These are phyloP conservation scores for Stephania cephalantha DNA, from an alignment of 164 flowering plant genomes.

Conservation along the genomic window DNA sequence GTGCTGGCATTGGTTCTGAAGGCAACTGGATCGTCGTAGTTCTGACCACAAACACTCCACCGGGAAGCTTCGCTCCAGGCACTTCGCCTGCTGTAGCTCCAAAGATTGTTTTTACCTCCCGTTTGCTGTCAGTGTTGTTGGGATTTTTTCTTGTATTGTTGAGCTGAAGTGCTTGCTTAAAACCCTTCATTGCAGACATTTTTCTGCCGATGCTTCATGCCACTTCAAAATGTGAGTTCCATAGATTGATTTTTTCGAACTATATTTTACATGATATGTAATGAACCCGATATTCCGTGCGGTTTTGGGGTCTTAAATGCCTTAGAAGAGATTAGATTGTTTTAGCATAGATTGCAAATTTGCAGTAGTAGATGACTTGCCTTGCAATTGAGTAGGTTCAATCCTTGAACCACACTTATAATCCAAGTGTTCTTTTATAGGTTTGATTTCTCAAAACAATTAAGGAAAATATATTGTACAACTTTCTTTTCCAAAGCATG, in stretches of 20 bases:
- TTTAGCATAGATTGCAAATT: background rate
- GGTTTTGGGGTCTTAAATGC: background rate
- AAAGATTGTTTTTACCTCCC: constrained; percentile 14
- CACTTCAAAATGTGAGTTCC: background rate
- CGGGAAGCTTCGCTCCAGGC: constrained; percentile 33
- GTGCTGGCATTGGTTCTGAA: constrained; percentile 52
- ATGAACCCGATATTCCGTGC: background rate
- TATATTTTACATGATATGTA: background rate
- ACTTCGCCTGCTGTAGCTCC: constrained; percentile 22
- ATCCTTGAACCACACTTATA: background rate
- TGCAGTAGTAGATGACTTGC: background rate
- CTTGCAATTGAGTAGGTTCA: background rate
- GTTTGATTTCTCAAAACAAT: no score
- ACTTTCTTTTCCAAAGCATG: no score
- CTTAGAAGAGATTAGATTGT: background rate
- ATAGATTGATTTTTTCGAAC: background rate
- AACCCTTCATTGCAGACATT: background rate
- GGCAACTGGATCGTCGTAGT: constrained; percentile 62
- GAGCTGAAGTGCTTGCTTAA: constrained; percentile 6
- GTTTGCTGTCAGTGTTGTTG: constrained; percentile 20
- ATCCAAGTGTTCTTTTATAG: no score
- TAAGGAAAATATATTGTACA: no score
- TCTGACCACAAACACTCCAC: constrained; percentile 40
- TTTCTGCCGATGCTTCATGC: background rate
- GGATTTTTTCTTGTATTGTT: constrained; percentile 12